Percentiles rank a stretch among this genome's conserved stretches.
phyloP scores from a whole-genome alignment of 352 stramenopile species.

The Pythium sukuiense region DNA sequence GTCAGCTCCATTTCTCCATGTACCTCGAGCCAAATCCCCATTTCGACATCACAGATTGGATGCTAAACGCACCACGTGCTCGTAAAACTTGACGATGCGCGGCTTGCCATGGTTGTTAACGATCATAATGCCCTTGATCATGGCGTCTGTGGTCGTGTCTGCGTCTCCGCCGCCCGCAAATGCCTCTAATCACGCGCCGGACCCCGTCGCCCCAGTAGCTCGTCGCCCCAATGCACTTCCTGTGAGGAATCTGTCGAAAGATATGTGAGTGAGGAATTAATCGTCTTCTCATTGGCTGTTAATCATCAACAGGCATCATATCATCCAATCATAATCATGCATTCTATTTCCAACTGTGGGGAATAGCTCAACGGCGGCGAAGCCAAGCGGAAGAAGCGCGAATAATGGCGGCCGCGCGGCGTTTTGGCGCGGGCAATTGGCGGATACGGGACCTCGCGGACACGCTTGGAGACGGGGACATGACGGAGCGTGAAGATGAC shows the following conservation, averaged over 20 bases:
- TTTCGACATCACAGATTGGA: neutral
- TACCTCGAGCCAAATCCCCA: neutral
- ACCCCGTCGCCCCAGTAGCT: neutral
- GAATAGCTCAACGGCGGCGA: slow-evolving; percentile 1
- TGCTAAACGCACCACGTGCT: slow-evolving; percentile 90
- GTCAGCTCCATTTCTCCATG: neutral
- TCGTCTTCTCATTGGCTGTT: slow-evolving; percentile 16
- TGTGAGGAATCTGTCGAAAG: slow-evolving; percentile 28
- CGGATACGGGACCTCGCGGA: slow-evolving; percentile 17
- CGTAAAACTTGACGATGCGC: slow-evolving; percentile 99
- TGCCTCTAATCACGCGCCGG: neutral
- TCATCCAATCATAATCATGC: slow-evolving; percentile 20
- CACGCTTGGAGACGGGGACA: slow-evolving; percentile 23
- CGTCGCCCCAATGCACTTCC: neutral
- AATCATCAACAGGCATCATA: slow-evolving; percentile 2
- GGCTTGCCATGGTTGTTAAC: slow-evolving; percentile 99
- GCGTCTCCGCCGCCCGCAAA: neutral
- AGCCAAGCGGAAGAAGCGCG: neutral
- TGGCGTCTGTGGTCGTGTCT: slow-evolving; percentile 31
- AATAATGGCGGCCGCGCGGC: neutral
- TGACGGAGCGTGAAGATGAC: slow-evolving; percentile 32
- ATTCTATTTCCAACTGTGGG: slow-evolving; percentile 4
- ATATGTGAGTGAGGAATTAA: slow-evolving; percentile 18
- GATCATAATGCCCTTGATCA: slow-evolving; percentile 99
- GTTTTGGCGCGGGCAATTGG: slow-evolving; percentile 6